These are phyloP conservation scores for Rhodotorula graminis DNA, from an alignment of 768 basidiomycete species.

Conservation along the genomic window DNA sequence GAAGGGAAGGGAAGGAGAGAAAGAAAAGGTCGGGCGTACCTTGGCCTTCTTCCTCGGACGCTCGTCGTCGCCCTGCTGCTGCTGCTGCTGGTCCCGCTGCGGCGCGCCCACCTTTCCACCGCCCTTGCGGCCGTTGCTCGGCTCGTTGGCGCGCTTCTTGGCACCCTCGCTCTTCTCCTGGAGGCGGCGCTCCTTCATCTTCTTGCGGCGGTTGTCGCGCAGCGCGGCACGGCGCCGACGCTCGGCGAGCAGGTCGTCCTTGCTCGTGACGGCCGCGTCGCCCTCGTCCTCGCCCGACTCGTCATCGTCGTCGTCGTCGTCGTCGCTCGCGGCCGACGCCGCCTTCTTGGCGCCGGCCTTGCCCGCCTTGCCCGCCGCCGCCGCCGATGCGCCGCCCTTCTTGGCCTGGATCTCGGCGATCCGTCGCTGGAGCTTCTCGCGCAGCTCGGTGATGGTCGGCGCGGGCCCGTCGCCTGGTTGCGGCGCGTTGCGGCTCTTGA, in stretches of 20 bases:
- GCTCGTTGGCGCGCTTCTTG: slow-evolving; percentile 38
- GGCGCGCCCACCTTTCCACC: slow-evolving; percentile 38
- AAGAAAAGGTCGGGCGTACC: slow-evolving; percentile 7
- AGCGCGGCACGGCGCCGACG: slow-evolving; percentile 70
- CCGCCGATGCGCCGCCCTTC: slow-evolving; percentile 28
- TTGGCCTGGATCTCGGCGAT: slow-evolving; percentile 37
- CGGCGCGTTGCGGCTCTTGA: background rate
- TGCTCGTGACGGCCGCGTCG: slow-evolving; percentile 49
- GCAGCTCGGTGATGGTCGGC: slow-evolving; percentile 35
- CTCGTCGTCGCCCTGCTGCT: slow-evolving; percentile 37
- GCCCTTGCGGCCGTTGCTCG: slow-evolving; percentile 38
- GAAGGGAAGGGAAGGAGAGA: background rate
- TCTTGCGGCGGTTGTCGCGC: slow-evolving; percentile 76
- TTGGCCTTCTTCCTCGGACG: slow-evolving; percentile 47
- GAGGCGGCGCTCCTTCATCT: slow-evolving; percentile 74
- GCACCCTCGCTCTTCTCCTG: slow-evolving; percentile 51
- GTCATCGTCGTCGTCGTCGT: slow-evolving; percentile 45
- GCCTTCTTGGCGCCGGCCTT: slow-evolving; percentile 45
- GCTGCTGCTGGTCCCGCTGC: background rate
- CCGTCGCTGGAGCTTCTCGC: slow-evolving; percentile 31
- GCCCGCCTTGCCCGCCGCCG: slow-evolving; percentile 33
- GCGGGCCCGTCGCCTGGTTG: slow-evolving; percentile 19
- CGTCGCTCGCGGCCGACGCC: slow-evolving; percentile 49
- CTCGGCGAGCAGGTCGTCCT: slow-evolving; percentile 78
- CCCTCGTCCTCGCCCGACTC: slow-evolving; percentile 40